Percentiles rank a stretch among this genome's conserved stretches.
phyloP scores from a whole-genome alignment of 176 grass and related monocot genomes.

The Carex scoparia region DNA sequence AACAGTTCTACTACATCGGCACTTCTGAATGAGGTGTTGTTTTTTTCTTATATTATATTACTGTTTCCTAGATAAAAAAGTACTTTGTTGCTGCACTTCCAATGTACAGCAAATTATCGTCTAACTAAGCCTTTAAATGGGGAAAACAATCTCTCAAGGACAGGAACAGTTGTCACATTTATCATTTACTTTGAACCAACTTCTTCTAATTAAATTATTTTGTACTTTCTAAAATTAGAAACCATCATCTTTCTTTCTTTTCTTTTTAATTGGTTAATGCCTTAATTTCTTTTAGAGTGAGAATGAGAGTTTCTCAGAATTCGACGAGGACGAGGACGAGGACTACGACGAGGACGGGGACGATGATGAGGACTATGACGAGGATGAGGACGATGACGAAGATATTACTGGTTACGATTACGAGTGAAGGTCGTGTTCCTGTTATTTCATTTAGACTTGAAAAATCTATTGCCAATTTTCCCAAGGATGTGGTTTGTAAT shows the following conservation, averaged over 20 bases:
- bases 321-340: constrained; percentile 38
- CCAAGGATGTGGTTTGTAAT: neutral
- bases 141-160: neutral
- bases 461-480: neutral
- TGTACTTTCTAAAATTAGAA: neutral
- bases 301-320: constrained; percentile 55
- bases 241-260: neutral
- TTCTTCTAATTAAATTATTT: neutral
- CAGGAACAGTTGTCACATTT: neutral
- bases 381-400: constrained; percentile 5
- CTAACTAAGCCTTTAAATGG: neutral
- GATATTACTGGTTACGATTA: constrained; percentile 23
- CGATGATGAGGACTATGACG: neutral
- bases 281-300: constrained; percentile 4
- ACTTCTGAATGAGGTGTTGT: neutral
- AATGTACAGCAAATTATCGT: neutral
- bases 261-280: constrained; percentile 19
- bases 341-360: constrained; percentile 11
- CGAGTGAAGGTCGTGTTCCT: neutral
- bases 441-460: neutral
- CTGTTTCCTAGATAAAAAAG: neutral
- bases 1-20: neutral
- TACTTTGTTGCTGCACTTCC: neutral
- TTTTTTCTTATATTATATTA: neutral
- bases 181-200: neutral